phyloP scores from a whole-genome alignment of 345 rosid species.

The Punica granatum region DNA sequence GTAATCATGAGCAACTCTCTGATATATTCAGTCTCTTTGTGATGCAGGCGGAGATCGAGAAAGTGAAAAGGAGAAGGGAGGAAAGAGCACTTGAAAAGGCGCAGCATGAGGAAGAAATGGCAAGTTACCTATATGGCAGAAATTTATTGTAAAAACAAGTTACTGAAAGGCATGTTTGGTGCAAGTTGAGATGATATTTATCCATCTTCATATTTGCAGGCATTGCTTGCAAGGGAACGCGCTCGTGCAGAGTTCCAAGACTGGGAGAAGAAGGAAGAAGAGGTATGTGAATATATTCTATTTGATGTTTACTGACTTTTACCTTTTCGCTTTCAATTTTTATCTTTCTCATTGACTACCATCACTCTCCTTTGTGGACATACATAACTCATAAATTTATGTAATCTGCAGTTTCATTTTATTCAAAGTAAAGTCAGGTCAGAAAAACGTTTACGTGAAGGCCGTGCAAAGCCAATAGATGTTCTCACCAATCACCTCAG shows the following conservation, averaged over 20 bases:
- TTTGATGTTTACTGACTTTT: neutral
- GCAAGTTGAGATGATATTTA: constrained; percentile 3
- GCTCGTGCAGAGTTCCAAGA: constrained; percentile 96
- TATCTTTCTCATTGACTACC: neutral
- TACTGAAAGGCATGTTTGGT: no score
- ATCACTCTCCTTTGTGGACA: neutral
- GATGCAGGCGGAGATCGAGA: constrained; percentile 82
- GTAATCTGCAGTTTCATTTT: constrained; percentile 73
- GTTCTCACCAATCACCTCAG: constrained; percentile 69
- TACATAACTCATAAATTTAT: constrained; percentile 8
- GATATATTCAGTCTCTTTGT: neutral
- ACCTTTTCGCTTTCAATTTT: no score
- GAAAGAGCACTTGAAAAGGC: constrained; percentile 93
- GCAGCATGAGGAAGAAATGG: constrained; percentile 94
- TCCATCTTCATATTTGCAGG: constrained; percentile 31
- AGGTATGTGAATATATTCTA: constrained; percentile 30
- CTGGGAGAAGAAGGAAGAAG: constrained; percentile 98
- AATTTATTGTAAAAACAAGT: neutral
- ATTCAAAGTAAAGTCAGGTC: constrained; percentile 97
- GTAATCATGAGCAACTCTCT: neutral
- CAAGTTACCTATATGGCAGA: constrained; percentile 12
- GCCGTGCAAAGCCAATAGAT: constrained; percentile 85
- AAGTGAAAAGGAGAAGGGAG: constrained; percentile 94
- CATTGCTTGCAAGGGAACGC: constrained; percentile 87
- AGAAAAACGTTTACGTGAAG: constrained; percentile 77